A percentile compares a stretch with the other conserved stretches of the same genome.
Evolutionary conservation across 768 basidiomycete species (phyloP).

Genomic region (Sporobolomyces roseus): DNA sequence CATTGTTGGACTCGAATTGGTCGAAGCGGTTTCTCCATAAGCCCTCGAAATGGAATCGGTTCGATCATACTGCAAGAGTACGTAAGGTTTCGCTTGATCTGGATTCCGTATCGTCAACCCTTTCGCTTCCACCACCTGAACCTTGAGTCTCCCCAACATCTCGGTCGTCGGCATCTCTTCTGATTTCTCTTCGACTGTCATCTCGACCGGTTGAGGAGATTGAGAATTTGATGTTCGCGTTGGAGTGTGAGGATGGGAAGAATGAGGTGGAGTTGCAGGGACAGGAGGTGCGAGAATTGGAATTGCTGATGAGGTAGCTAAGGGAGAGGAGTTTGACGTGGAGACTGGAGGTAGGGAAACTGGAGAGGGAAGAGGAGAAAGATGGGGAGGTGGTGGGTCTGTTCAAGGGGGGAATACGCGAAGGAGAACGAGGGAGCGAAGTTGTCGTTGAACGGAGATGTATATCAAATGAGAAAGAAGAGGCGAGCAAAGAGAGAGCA

Average conservation of each 20-base stretch:
- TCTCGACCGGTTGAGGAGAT: not conserved
- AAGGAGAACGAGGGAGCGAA: not conserved
- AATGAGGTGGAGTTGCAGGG: no score
- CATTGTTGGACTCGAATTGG: not conserved
- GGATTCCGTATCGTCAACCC: constrained; percentile 60
- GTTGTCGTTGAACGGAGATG: not conserved
- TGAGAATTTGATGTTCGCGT: not conserved
- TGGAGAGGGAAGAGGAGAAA: constrained; percentile 20
- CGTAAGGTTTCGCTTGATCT: constrained; percentile 26
- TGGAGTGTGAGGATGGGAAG: no score
- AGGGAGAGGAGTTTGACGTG: not conserved
- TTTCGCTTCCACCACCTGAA: constrained; percentile 88
- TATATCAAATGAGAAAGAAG: no score
- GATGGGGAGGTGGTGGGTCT: constrained; percentile 32
- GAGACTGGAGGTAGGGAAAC: not conserved
- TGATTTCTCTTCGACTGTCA: constrained; percentile 5
- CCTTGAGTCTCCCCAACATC: constrained; percentile 64
- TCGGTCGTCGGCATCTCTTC: constrained; percentile 21
- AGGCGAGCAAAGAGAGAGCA: not conserved
- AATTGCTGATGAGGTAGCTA: not conserved
- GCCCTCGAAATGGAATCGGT: constrained; percentile 36
- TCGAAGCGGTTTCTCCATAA: constrained; percentile 27
- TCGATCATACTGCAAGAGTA: constrained; percentile 39
- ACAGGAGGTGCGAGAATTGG: no score
- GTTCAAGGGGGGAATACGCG: not conserved